Conservation (phyloP, 73 alveolate species). For the Paramecium caudatum region DNA sequence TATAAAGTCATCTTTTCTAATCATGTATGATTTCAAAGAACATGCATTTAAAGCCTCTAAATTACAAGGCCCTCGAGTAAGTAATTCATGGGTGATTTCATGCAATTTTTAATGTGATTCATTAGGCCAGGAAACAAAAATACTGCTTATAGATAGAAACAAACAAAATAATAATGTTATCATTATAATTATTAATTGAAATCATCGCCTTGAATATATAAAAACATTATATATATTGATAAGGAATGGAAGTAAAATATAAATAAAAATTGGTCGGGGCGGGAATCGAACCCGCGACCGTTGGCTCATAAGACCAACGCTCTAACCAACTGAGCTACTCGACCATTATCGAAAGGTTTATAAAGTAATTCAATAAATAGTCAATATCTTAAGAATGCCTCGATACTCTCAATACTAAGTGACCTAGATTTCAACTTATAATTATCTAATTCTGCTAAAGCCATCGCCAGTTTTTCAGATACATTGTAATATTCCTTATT, state of each 20-base stretch:
- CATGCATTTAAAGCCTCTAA: conserved; percentile 25
- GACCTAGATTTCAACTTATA: background rate
- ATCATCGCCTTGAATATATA: too few species aligned
- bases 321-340: conserved; percentile 80
- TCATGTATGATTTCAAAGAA: background rate
- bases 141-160: too few species aligned
- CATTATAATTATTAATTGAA: too few species aligned
- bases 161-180: too few species aligned
- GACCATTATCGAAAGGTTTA: background rate
- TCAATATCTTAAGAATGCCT: conserved; percentile 42
- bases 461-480: background rate
- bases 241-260: too few species aligned
- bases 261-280: conserved; percentile 62
- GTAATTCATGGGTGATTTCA: too few species aligned
- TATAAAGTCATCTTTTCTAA: background rate
- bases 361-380: background rate
- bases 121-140: too few species aligned
- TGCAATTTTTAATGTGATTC: too few species aligned
- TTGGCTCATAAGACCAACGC: conserved; percentile 81
- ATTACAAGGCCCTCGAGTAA: too few species aligned
- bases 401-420: conserved; percentile 15
- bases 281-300: conserved; percentile 79
- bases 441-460: conserved; percentile 35
- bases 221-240: too few species aligned
- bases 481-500: background rate